These are phyloP conservation scores for Ceratocystiopsis sp. DNA, from an alignment of 2,329 filamentous ascomycete species.

Conservation along the genomic window DNA sequence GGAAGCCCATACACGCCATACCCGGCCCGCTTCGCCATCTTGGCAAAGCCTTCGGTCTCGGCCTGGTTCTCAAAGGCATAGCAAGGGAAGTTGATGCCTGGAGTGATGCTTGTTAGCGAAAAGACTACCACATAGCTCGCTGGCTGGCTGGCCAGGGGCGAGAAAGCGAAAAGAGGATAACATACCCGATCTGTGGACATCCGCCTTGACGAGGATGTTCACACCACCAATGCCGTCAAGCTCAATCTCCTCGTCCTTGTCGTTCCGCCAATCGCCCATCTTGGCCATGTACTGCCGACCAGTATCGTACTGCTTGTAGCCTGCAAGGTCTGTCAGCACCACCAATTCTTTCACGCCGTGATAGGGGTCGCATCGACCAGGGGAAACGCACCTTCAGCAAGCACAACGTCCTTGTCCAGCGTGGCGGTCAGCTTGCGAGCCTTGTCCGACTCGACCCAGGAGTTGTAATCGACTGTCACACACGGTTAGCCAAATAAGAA, in stretches of 20 bases:
- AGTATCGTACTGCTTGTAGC: constrained; percentile 87
- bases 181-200: constrained; percentile 85
- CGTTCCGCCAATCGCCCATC: constrained; percentile 82
- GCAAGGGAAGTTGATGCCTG: constrained; percentile 91
- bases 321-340: constrained; percentile 22
- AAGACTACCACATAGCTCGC: background rate
- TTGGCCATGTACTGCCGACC: constrained; percentile 76
- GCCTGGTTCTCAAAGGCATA: constrained; percentile 98
- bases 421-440: constrained; percentile 55
- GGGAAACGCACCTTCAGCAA: constrained; percentile 56
- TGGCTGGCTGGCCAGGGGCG: background rate
- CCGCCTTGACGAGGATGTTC: constrained; percentile 93
- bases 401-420: constrained; percentile 62
- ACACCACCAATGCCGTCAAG: constrained; percentile 95
- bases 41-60: constrained; percentile 95
- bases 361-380: too few species aligned
- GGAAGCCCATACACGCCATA: constrained; percentile 85
- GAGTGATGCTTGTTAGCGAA: background rate
- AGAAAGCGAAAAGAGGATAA: constrained; percentile 2
- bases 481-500: constrained; percentile 1
- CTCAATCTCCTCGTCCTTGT: constrained; percentile 83
- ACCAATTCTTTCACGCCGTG: background rate
- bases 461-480: constrained; percentile 81
- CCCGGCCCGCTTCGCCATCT: constrained; percentile 93
- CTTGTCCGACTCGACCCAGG: constrained; percentile 88